These are phyloP conservation scores for Symbiodinium natans DNA, from an alignment of 73 alveolate genomes.

Conservation along the genomic window DNA sequence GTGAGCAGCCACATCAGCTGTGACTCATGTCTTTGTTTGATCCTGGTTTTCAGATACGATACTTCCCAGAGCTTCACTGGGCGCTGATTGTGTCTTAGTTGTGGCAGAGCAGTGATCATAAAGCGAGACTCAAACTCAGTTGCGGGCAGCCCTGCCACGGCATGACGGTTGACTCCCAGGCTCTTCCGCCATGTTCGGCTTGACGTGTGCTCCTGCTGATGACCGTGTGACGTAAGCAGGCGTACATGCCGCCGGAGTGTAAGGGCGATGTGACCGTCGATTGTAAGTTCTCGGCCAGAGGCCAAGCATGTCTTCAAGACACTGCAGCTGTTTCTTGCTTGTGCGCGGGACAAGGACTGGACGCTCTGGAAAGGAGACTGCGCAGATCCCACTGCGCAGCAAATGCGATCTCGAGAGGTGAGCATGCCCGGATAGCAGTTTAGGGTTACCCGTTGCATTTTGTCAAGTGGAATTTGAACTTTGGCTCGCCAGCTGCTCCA, in stretches of 20 bases:
- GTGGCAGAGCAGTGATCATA: too few relatives aligned
- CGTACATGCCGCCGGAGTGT: conserved; percentile 34
- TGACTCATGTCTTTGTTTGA: too few relatives aligned
- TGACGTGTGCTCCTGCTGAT: too few relatives aligned
- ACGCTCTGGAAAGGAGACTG: not conserved
- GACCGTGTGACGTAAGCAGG: too few relatives aligned
- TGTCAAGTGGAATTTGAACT: not conserved
- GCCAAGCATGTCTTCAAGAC: not conserved
- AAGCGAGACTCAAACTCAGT: too few relatives aligned
- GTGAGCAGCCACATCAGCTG: too few relatives aligned
- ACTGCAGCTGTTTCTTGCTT: not conserved
- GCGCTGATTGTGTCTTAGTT: too few relatives aligned
- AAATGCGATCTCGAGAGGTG: not conserved
- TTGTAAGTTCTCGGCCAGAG: not conserved
- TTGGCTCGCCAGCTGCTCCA: not conserved
- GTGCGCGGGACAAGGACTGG: not conserved
- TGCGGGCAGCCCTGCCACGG: conserved; percentile 21
- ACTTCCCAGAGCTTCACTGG: too few relatives aligned
- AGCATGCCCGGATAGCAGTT: not conserved
- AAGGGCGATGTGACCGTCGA: conserved; percentile 26
- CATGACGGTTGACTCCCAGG: conserved; percentile 12
- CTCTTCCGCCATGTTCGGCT: not conserved
- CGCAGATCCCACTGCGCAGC: not conserved
- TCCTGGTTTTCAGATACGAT: too few relatives aligned
- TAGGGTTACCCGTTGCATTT: too few relatives aligned